A percentile compares a stretch with the other conserved stretches of the same genome.
Conservation (phyloP, 2,329 filamentous ascomycete genomes). For the Arthrobotrys conoides region DNA sequence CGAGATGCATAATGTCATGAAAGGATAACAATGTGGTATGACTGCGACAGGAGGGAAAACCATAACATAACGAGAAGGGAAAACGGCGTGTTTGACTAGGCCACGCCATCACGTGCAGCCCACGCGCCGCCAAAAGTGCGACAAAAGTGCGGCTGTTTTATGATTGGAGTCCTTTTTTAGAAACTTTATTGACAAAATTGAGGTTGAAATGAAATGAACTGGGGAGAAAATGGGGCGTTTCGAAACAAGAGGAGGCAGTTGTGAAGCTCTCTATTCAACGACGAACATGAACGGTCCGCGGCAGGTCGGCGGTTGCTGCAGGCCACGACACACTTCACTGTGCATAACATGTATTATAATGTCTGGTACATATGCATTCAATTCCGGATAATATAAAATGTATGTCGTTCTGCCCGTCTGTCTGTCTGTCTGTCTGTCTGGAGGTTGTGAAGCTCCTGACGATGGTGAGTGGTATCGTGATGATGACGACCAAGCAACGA, state of each 20-base stretch:
- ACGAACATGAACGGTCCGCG: slow-evolving; percentile 3
- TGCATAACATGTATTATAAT: slow-evolving; percentile 3
- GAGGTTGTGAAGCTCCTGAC: too few species aligned
- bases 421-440: not conserved
- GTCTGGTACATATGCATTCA: not conserved
- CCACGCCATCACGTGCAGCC: slow-evolving; percentile 39
- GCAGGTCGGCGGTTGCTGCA: slow-evolving; percentile 10
- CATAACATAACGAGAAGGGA: slow-evolving; percentile 28
- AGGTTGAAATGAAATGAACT: not conserved
- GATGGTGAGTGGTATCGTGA: slow-evolving; percentile 1
- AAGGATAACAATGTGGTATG: not conserved
- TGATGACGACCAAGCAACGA: slow-evolving; percentile 9
- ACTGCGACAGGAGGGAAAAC: not conserved
- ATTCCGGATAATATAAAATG: not conserved
- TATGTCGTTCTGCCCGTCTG: not conserved
- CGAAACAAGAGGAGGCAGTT: not conserved
- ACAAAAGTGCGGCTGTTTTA: slow-evolving; percentile 13
- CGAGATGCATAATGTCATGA: slow-evolving; percentile 28
- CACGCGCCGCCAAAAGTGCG: slow-evolving; percentile 4
- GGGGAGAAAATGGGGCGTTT: not conserved
- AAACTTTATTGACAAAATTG: not conserved
- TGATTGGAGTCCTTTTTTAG: slow-evolving; percentile 20
- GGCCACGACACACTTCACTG: slow-evolving; percentile 22
- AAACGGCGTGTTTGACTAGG: slow-evolving; percentile 19
- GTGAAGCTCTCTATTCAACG: not conserved